Evolutionary conservation across 371 early-diverging fungal genomes (phyloP), one percentile per base, ranked within the genome.

Genomic region (Mucor plumbeus): DNA sequence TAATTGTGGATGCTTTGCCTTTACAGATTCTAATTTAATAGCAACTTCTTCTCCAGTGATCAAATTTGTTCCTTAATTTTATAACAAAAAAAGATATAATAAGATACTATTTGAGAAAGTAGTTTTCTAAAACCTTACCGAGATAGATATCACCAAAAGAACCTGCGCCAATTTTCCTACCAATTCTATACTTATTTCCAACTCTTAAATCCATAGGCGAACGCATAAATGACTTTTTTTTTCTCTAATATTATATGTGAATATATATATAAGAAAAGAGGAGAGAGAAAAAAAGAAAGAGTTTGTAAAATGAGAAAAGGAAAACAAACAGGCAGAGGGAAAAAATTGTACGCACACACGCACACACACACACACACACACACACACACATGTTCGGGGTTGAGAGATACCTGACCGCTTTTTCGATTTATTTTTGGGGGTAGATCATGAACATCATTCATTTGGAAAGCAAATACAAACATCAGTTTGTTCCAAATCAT

Each of bases 121-220:
- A 17, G 15, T 17, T 44, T 7, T 44, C 3, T 41, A n/a, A 19
- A 13, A 38, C 53, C 79, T 74, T 86, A 92, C 96, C 97, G 58
- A 98, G 90, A 81, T 96, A 99, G 72, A 99, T 99, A 75, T 99
- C 99, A 50, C 99, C 99, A 90, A 99, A 99, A 26, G 97, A 95
- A 65, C 99, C 99, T 44, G 95, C 92, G 54, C 99, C 99, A 78
- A 99, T 97, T 87, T 99, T 99, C 61, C 95, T 88, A 55, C 96
- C 95, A 69, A 99, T 86, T 68, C 94, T 84, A 87, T 94, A 99
- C 80, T 96, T 97, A 85, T 94, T 92, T 69, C 94, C 98, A 59
- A 96, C 87, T 81, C 89, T 81, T 64, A 90, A 77, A 72, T 84
- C 82, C 84, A 81, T 81, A 7, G 62, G 39, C 60, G 63, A 60